These are phyloP conservation scores for Trypanosoma lewisi DNA, from an alignment of 208 protist species.

Conservation along the genomic window DNA sequence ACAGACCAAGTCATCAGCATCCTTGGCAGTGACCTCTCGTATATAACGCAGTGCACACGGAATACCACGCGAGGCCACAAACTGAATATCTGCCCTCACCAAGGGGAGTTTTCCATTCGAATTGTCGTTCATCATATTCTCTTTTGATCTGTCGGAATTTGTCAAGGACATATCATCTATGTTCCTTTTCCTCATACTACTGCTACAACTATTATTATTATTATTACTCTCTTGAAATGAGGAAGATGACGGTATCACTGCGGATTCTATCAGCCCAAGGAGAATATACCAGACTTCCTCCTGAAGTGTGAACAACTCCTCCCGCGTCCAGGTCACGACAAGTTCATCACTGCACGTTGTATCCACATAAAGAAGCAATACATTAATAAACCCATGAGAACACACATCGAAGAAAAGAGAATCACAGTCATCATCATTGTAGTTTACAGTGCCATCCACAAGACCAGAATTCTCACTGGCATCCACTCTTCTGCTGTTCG, in stretches of 20 bases:
- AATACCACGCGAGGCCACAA: constrained; percentile 55
- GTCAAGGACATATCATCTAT: too few species aligned
- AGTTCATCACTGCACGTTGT: constrained; percentile 38
- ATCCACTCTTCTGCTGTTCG: too few species aligned
- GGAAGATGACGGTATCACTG: not conserved
- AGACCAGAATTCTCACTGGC: too few species aligned
- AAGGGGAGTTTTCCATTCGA: not conserved
- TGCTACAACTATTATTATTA: too few species aligned
- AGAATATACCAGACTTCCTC: constrained; percentile 68
- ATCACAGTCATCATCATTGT: not conserved
- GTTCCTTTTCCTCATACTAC: not conserved
- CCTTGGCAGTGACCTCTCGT: constrained; percentile 23
- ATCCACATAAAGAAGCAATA: constrained; percentile 70
- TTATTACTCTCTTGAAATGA: not conserved
- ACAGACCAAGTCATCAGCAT: constrained; percentile 42
- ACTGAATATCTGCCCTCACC: constrained; percentile 41
- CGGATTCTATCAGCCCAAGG: constrained; percentile 49
- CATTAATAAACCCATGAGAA: constrained; percentile 59
- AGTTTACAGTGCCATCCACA: not conserved
- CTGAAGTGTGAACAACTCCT: constrained; percentile 68
- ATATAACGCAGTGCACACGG: constrained; percentile 51
- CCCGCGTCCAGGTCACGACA: constrained; percentile 63
- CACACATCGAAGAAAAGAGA: constrained; percentile 48
- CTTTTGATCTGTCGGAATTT: not conserved
- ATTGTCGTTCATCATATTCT: not conserved